Evolutionary conservation across 345 rosid genomes (phyloP).

Genomic region (Bruguiera gymnorhiza): DNA sequence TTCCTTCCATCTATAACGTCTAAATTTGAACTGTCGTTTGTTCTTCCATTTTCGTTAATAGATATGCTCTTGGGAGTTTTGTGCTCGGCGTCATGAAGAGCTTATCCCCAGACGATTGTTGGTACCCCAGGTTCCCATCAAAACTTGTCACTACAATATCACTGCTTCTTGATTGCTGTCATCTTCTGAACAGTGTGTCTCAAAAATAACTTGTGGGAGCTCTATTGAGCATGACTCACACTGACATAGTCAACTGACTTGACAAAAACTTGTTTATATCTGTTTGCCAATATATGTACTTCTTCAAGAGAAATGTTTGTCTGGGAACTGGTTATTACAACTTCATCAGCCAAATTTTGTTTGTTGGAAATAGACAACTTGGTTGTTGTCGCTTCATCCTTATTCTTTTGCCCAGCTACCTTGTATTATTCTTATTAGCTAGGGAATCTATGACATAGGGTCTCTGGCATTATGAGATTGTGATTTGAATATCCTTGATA

Average conservation of each 20-base stretch:
- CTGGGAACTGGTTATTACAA: too few species aligned
- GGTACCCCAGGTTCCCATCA: conserved; percentile 74
- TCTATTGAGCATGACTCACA: not conserved
- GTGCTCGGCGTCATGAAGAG: conserved; percentile 98
- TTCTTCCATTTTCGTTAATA: conserved; percentile 24
- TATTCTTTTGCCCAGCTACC: too few species aligned
- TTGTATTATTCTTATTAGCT: too few species aligned
- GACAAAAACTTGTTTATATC: too few species aligned
- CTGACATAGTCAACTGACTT: not conserved
- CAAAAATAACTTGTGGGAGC: not conserved
- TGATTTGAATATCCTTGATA: too few species aligned
- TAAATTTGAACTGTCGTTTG: not conserved
- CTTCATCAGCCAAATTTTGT: too few species aligned
- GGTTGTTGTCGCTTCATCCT: too few species aligned
- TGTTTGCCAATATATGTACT: not conserved
- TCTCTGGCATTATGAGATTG: too few species aligned
- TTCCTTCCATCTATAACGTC: not conserved
- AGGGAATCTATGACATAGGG: too few species aligned
- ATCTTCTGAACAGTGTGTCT: not conserved
- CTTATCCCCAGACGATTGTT: conserved; percentile 88
- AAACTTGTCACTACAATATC: not conserved
- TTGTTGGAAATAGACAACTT: too few species aligned
- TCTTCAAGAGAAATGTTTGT: too few species aligned
- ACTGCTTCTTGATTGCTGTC: not conserved
- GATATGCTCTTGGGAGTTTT: conserved; percentile 99